Base-by-base conservation (phyloP, 345 rosid genomes). In the Cardamine resedifolia region DNA sequence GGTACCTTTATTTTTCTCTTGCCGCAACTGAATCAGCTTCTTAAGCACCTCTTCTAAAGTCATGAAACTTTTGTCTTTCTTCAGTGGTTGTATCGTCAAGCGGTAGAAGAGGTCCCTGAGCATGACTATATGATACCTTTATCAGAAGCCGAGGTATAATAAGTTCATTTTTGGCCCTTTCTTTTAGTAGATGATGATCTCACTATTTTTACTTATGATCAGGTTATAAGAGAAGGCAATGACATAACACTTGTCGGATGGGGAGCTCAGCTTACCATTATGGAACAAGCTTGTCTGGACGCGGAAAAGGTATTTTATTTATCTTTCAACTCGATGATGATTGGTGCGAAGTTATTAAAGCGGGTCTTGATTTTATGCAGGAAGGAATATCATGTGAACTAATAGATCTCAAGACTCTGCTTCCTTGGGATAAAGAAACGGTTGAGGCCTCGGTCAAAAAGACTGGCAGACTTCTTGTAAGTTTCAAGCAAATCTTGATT, bases 371-470 rank as follows among this genome's bases (percentile, higher is more conserved):
- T 31, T 48, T 59, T 20, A 58, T 50, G 39, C 85, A 90, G 96
- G 92, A 86, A 38, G 98, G 98, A 64, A 87, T 93, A 70, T 90
- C 97, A 67, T 90, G 96, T 84, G 97, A 90, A 73, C 78, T 90
- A 67, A 84, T 90, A 72, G 96, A 93, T 77, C 88, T 89, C 66
- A 90, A 85, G 81, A 90, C 98, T 28, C 78, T 87, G 3, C 31
- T 94, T 4, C 98, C 96, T 5, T 94, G 97, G 98, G 97, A 90
- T 72, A 94, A 89, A 77, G 98, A 89, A 83, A 89, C 84, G 0
- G 90, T 89, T 1, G 96, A 94, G 74, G 88, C 92, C 15, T 89
- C 94, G 0, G 98, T 90, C 66, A 86, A 76, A 55, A 90, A 93
- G 78, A 90, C 97, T 1, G 98, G 97, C 53, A 80, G 91, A 74